Evolutionary conservation across 805 yeast species (phyloP).

Genomic region (Kodamaea fukazawae): DNA sequence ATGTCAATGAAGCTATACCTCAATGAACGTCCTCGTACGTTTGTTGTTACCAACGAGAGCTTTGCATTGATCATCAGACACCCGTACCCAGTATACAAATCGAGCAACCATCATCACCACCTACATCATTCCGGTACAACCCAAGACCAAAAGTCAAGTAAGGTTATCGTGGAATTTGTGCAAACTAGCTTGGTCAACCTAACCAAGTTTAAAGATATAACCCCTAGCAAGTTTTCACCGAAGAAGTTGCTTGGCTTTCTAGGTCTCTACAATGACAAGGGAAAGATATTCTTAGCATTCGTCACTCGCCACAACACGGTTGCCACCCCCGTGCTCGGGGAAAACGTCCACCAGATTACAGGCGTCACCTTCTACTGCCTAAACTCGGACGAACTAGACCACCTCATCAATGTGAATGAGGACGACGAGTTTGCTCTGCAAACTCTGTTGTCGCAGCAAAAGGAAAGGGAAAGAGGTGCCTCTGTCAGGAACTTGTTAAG

Average conservation of each 20-base stretch:
- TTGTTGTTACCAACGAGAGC: constrained; percentile 59
- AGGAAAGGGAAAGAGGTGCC: constrained; percentile 18
- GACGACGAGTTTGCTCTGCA: constrained; percentile 10
- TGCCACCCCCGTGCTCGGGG: constrained; percentile 58
- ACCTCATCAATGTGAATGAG: constrained; percentile 17
- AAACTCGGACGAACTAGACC: constrained; percentile 54
- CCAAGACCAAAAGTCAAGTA: constrained; percentile 28
- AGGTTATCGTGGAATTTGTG: constrained; percentile 53
- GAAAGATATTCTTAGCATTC: constrained; percentile 54
- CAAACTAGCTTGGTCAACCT: constrained; percentile 38
- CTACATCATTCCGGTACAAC: constrained; percentile 21
- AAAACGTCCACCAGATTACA: constrained; percentile 51
- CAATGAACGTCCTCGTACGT: constrained; percentile 63
- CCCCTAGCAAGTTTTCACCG: constrained; percentile 24
- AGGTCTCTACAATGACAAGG: constrained; percentile 58
- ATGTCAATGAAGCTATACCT: constrained; percentile 57
- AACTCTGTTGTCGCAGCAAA: constrained; percentile 3
- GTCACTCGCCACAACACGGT: constrained; percentile 53
- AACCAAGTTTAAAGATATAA: constrained; percentile 42
- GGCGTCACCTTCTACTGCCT: constrained; percentile 66
- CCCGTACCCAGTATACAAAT: constrained; percentile 31
- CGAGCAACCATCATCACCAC: constrained; percentile 18
- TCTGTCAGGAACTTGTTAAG: constrained; percentile 45
- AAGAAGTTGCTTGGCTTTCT: constrained; percentile 51
- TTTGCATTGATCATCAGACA: constrained; percentile 61